A percentile compares a stretch with the other conserved stretches of the same genome.
These are phyloP conservation scores for Urtica urens DNA, from an alignment of 306 rosid species.

Conservation along the genomic window DNA sequence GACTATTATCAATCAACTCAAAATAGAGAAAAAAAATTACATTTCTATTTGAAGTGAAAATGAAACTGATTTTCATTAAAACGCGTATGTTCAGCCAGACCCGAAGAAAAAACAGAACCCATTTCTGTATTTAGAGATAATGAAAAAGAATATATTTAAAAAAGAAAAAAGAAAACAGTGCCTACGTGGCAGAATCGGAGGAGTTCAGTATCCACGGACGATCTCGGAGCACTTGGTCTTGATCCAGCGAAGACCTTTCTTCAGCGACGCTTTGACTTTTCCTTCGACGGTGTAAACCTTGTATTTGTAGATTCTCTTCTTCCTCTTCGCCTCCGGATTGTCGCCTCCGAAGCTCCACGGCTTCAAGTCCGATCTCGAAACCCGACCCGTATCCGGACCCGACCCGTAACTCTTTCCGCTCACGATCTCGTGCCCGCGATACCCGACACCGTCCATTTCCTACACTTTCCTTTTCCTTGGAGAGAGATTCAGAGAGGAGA, in stretches of 20 bases:
- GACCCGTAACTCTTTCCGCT: slow-evolving; percentile 51
- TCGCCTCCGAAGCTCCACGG: slow-evolving; percentile 22
- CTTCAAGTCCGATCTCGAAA: slow-evolving; percentile 11
- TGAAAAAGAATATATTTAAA: not conserved
- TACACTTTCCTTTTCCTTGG: too few species aligned
- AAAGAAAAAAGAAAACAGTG: not conserved
- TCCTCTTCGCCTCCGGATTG: slow-evolving; percentile 50
- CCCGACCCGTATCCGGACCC: slow-evolving; percentile 15
- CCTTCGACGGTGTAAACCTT: slow-evolving; percentile 62
- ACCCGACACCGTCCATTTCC: slow-evolving; percentile 36
- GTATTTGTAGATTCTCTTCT: slow-evolving; percentile 55
- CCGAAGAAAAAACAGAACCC: not conserved
- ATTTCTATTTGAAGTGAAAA: too few species aligned
- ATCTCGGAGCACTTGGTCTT: slow-evolving; percentile 56
- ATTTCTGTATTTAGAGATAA: not conserved
- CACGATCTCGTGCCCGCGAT: slow-evolving; percentile 25
- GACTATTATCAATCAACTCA: too few species aligned
- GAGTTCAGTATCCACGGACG: slow-evolving; percentile 32
- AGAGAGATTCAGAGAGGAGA: not conserved
- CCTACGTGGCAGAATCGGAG: not conserved
- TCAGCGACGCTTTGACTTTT: slow-evolving; percentile 44
- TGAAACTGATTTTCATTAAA: too few species aligned
- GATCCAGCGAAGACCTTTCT: slow-evolving; percentile 60
- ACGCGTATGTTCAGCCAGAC: too few species aligned
- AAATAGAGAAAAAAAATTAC: too few species aligned